These are phyloP conservation scores for Glonium stellatum DNA, from an alignment of 495 filamentous ascomycete genomes.

Conservation along the genomic window DNA sequence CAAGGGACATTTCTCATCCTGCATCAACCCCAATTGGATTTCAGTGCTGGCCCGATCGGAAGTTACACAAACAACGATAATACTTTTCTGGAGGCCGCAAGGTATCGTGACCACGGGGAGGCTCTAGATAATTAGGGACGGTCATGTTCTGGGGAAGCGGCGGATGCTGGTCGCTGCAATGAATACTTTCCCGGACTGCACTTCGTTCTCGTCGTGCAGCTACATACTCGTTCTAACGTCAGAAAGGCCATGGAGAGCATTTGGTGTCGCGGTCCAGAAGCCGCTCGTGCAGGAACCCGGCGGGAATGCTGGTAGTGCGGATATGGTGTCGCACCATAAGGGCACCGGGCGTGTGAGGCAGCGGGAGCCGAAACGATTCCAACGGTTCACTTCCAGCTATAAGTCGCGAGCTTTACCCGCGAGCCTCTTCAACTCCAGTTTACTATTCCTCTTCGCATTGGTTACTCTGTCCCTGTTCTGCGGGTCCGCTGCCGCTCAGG, in stretches of 20 bases:
- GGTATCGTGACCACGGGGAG: background rate
- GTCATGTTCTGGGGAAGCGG: conserved; percentile 5
- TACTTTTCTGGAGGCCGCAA: background rate
- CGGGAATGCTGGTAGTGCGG: conserved; percentile 1
- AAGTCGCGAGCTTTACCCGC: background rate
- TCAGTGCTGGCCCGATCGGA: background rate
- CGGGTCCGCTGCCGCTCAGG: conserved; percentile 12
- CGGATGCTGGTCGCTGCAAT: conserved; percentile 4
- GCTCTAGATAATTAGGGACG: background rate
- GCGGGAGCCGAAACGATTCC: background rate
- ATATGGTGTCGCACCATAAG: conserved; percentile 17
- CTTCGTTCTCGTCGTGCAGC: conserved; percentile 7
- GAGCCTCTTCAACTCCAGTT: background rate
- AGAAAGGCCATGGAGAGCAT: background rate
- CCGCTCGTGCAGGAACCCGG: background rate
- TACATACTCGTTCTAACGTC: background rate
- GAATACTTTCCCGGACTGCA: background rate
- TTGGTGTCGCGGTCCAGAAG: background rate
- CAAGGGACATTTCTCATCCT: background rate
- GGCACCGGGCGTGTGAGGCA: background rate
- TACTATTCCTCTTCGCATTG: conserved; percentile 15
- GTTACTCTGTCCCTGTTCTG: conserved; percentile 8
- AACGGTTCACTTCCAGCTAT: background rate
- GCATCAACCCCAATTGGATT: background rate
- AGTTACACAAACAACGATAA: background rate